These are phyloP conservation scores for Pisolithus albus DNA, from an alignment of 768 basidiomycete species.

Conservation along the genomic window DNA sequence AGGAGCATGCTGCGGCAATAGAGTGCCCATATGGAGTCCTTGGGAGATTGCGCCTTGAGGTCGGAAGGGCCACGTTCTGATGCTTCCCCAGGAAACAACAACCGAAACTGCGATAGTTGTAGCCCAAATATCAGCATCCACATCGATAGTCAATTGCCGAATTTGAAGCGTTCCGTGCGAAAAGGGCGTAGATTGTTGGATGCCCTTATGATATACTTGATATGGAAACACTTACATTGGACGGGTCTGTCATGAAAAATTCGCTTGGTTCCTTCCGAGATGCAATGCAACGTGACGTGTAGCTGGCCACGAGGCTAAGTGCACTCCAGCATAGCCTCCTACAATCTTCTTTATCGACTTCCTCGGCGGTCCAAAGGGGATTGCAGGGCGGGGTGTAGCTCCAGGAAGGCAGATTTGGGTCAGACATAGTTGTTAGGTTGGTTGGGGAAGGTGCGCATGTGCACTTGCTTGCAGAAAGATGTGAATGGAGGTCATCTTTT, in stretches of 20 bases:
- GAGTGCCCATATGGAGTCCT: conserved; percentile 76
- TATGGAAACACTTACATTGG: conserved; percentile 45
- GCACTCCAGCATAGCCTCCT: conserved; percentile 75
- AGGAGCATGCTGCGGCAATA: conserved; percentile 78
- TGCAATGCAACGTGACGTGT: conserved; percentile 62
- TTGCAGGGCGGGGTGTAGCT: conserved; percentile 57
- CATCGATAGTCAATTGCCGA: conserved; percentile 3
- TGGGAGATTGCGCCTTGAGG: conserved; percentile 47
- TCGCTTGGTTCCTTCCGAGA: conserved; percentile 52
- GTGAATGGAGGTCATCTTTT: conserved; percentile 22
- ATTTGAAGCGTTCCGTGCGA: neutral
- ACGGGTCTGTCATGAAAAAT: conserved; percentile 56
- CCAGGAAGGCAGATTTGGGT: conserved; percentile 38
- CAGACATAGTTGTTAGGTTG: conserved; percentile 25
- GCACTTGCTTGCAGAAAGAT: conserved; percentile 33
- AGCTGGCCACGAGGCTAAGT: conserved; percentile 59
- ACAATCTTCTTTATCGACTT: conserved; percentile 62
- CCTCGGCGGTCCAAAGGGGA: conserved; percentile 43
- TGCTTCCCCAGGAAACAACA: conserved; percentile 76
- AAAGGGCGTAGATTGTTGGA: neutral
- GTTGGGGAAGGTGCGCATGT: conserved; percentile 38
- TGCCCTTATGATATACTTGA: conserved; percentile 2
- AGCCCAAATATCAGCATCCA: neutral
- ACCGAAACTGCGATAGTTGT: conserved; percentile 9
- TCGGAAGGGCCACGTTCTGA: conserved; percentile 42